Base-by-base conservation (phyloP, 2,329 filamentous ascomycete species). In the Davidsoniella australis region DNA sequence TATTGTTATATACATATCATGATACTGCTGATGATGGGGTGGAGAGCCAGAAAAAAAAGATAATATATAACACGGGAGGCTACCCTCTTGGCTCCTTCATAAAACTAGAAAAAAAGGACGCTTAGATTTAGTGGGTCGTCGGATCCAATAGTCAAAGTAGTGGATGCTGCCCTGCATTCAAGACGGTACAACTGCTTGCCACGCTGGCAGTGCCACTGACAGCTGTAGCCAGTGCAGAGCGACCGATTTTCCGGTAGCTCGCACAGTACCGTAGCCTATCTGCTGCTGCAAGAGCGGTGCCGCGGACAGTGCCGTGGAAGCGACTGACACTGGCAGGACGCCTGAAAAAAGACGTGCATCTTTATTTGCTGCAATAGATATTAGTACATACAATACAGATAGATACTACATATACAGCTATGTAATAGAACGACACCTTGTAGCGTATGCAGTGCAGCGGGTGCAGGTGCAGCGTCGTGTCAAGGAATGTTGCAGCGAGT, bases 211-310 rank as follows among this genome's bases (percentile, higher is more conserved):
- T 17, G 29, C 41, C 26, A 18, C 23, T 16, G 23, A 14, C 20
- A 33, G 14, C 10, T 39, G 47, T 49, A 49, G 40, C 33, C 47
- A 43, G 47, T 49, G 47, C 14, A 41, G 16, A 44, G 4, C 17
- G 12, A 3, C 4, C 14, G 2, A 3, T 7, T 4, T 7, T 20
- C 16, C 9, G 12, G 29, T 4, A 33, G 29, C 37, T 48, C 24
- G 24, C 47, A 49, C 47, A 29, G 47, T 36, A n/a, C 38, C 44
- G 38, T 17, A 46, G 33, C 29, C 29, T 33, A 10, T 23, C 29
- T 33, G 29, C 29, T 5, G 26, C 26, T n/a, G 40, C 14, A 43
- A 43, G 16, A 29, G 18, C 24, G 20, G 42, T n/a, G 20, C 42
- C 17, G n/a, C 10, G 46, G n/a, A 45, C 47, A 49, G 47, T 49